Base-by-base conservation (phyloP, 306 rosid genomes). In the Vigna reflexopilosa region DNA sequence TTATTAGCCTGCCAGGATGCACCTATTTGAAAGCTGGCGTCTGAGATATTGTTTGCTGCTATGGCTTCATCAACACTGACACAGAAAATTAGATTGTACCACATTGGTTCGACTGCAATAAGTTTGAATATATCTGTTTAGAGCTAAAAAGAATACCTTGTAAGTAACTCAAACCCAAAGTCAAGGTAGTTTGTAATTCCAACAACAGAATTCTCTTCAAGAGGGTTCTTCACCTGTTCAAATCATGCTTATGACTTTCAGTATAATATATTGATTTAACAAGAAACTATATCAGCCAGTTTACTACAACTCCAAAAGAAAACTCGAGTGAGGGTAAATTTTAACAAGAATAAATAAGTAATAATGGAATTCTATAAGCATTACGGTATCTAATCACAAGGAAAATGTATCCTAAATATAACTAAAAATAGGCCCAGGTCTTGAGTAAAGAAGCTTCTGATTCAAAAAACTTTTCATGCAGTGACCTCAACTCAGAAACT, bases 1-100 rank as follows among this genome's bases (percentile, higher is more conserved):
- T 95, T 93, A 80, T 95, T 95, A 74, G 99, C 97, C 87, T 93
- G 98, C 99, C 99, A 95, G 69, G 99, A 93, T 70, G 97, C 98
- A 11, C 91, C 99, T 52, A 90, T 88, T 85, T 90, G 99, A 84
- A 95, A 95, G 73, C 90, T 88, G 76, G 96, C 91, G 69, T 88
- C 96, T 2, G 90, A 78, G 69, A 83, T 86, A 69, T 72, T 83
- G 52, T 83, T 87, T 81, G 86, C 59, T 82, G 86, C 73, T 72
- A 89, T 55, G 40, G 76, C 83, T 50, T 89, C 91, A 68, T 89
- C 95, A 71, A 94, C 86, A 81, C 98, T 94, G 83, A 40, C 30
- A 78, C 64, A 77, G 2, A 67, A 30, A 56, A 67, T 62, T 75
- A 82, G 51, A 80, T 48, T 54, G 73, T 26, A 64, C 73, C 65